A percentile compares a stretch with the other conserved stretches of the same genome.
Evolutionary conservation across 768 basidiomycete genomes (phyloP).

Genomic region (Mycena crocata): DNA sequence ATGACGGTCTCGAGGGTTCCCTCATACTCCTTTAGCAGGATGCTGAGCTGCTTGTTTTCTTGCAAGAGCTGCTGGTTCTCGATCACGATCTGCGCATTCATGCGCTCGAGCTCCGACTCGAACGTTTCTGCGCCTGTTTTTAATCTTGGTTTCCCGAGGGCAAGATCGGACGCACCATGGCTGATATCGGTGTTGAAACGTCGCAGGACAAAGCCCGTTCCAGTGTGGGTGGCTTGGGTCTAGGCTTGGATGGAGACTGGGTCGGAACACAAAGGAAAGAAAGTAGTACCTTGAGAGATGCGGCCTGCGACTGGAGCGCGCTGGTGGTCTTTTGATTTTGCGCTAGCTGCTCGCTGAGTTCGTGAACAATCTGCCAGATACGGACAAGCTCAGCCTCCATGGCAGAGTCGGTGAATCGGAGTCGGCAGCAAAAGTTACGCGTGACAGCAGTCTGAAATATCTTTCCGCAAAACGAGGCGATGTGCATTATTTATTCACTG

Average conservation of each 20-base stretch:
- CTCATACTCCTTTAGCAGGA: slow-evolving; percentile 94
- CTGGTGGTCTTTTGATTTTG: slow-evolving; percentile 83
- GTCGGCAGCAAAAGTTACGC: too few species aligned
- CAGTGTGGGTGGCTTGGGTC: slow-evolving; percentile 80
- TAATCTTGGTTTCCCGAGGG: slow-evolving; percentile 30
- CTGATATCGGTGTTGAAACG: slow-evolving; percentile 91
- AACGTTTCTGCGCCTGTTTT: slow-evolving; percentile 80
- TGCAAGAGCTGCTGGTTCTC: slow-evolving; percentile 94
- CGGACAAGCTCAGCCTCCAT: slow-evolving; percentile 78
- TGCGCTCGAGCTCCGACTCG: slow-evolving; percentile 91
- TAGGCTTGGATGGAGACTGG: slow-evolving; percentile 45
- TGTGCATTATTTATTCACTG: slow-evolving; percentile 24
- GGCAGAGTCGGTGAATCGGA: too few species aligned
- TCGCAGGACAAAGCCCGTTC: slow-evolving; percentile 81
- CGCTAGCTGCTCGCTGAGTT: slow-evolving; percentile 85
- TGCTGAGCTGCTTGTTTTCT: slow-evolving; percentile 94
- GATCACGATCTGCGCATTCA: slow-evolving; percentile 89
- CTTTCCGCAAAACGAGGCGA: slow-evolving; percentile 21
- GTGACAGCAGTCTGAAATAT: too few species aligned
- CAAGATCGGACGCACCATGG: slow-evolving; percentile 66
- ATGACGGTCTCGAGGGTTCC: slow-evolving; percentile 95
- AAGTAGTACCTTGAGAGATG: slow-evolving; percentile 74
- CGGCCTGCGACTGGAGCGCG: slow-evolving; percentile 75
- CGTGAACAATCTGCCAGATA: slow-evolving; percentile 83
- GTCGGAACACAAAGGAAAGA: slow-evolving; percentile 3